A percentile compares a stretch with the other conserved stretches of the same genome.
These are phyloP conservation scores for Alnus glutinosa DNA, from an alignment of 306 rosid species.

Conservation along the genomic window DNA sequence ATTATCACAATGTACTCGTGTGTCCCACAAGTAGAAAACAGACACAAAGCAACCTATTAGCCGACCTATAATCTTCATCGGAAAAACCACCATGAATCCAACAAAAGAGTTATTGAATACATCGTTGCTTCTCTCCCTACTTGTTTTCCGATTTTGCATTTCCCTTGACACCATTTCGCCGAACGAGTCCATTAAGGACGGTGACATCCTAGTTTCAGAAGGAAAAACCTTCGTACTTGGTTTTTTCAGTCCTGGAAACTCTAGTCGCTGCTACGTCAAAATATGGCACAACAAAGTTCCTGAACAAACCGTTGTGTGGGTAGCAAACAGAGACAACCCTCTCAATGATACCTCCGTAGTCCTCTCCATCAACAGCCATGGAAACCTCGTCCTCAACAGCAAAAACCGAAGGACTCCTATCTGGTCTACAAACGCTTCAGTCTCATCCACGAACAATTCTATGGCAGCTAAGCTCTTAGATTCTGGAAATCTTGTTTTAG, in stretches of 20 bases:
- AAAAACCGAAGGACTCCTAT: background rate
- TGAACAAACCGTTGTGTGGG: conserved; percentile 45
- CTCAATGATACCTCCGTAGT: conserved; percentile 35
- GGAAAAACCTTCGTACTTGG: conserved; percentile 47
- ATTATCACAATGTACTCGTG: too few species aligned
- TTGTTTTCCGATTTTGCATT: background rate
- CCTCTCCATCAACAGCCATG: conserved; percentile 31
- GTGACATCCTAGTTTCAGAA: conserved; percentile 24
- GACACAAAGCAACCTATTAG: too few species aligned
- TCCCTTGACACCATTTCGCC: conserved; percentile 30
- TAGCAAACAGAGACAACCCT: conserved; percentile 48
- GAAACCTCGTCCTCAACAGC: conserved; percentile 30
- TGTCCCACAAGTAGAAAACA: too few species aligned
- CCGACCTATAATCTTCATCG: background rate
- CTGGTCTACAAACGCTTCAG: background rate
- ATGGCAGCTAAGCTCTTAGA: conserved; percentile 29
- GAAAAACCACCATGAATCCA: conserved; percentile 10
- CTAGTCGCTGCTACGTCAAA: conserved; percentile 39
- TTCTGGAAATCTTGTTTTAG: conserved; percentile 32
- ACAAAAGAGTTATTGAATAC: background rate
- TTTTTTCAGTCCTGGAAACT: conserved; percentile 54
- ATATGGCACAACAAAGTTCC: conserved; percentile 49
- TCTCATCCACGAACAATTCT: background rate
- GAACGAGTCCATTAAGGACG: conserved; percentile 16
- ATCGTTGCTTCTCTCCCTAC: conserved; percentile 14